Base-by-base conservation (phyloP, 2,329 filamentous ascomycete genomes). In the Hortaea werneckii region DNA sequence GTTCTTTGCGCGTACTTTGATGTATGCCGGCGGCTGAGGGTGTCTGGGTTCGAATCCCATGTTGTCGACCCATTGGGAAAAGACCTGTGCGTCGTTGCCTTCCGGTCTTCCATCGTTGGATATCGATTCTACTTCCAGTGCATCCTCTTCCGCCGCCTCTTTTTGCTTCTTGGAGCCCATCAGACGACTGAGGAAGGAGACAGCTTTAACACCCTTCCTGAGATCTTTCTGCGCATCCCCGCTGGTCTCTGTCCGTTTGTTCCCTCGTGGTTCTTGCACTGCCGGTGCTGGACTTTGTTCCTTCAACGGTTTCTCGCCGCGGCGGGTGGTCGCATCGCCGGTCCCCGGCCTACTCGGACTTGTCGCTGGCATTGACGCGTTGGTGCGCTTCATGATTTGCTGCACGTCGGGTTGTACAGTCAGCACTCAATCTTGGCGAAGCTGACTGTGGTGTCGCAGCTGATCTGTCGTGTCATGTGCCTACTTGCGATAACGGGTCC, bases 171-270 rank as follows among this genome's bases (percentile, higher is more conserved):
- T 76, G 50, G 77, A 76, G 32, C 81, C 79, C 58, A 86, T 85
- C 65, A 96, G 81, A 45, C 88, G 85, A 65, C 87, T 94, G 28
- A 98, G 77, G 62, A 98, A 95, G 10, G 88, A 95, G 12, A 84
- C 79, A 28, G 85, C 83, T 70, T 95, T 95, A 66, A 85, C 94
- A 58, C 59, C 57, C 42, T 64, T 65, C 70, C 92, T 95, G 66
- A 85, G 92, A 57, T 60, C 58, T 35, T 47, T 55, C 9, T 46
- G 43, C 42, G 49, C 45, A 46, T 42, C 37, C 26, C 44, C 44
- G 13, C 34, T 39, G 4, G 41, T 29, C 6, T 40, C 32, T 30
- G 20, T 37, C 38, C 27, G 37, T 29, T 42, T 26, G 7, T 26
- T 37, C 27, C 12, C 29, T 11, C 29, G 43, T 12, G 38, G 32